These are phyloP conservation scores for Solanum bulbocastanum DNA, from an alignment of 257 asterid species.

Conservation along the genomic window DNA sequence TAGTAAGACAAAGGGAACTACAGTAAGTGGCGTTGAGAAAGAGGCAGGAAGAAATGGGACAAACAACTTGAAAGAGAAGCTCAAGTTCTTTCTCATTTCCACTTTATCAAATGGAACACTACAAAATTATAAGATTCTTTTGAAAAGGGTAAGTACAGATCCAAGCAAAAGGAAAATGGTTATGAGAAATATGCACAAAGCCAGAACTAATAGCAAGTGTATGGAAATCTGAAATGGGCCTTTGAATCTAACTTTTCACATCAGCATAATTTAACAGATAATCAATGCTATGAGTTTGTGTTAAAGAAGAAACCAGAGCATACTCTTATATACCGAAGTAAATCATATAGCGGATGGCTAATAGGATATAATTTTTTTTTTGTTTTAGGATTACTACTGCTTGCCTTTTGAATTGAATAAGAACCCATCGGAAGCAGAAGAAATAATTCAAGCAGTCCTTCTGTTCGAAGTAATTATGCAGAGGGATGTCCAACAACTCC, in stretches of 20 bases:
- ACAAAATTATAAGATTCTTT: not conserved
- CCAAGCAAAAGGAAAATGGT: not conserved
- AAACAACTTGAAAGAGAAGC: not conserved
- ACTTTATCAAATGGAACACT: not conserved
- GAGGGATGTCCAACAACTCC: slow-evolving; percentile 76
- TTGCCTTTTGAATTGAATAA: slow-evolving; percentile 95
- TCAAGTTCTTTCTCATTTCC: not conserved
- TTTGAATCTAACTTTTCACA: not conserved
- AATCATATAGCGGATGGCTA: not conserved
- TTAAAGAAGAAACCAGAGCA: not conserved
- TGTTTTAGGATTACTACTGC: slow-evolving; percentile 6
- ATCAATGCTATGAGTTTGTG: not conserved
- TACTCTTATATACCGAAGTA: not conserved
- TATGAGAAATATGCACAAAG: not conserved
- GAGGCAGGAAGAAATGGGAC: not conserved
- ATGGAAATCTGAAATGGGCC: not conserved
- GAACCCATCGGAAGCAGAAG: slow-evolving; percentile 99
- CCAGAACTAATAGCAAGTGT: not conserved
- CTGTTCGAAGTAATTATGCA: slow-evolving; percentile 82
- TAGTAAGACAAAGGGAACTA: not conserved
- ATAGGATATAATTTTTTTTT: not conserved
- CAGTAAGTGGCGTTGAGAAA: not conserved
- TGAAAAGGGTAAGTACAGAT: not conserved
- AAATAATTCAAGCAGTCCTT: slow-evolving; percentile 89
- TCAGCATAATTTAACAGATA: not conserved